Conservation (phyloP, 352 stramenopile species). For the Pythium scleroteichum region DNA sequence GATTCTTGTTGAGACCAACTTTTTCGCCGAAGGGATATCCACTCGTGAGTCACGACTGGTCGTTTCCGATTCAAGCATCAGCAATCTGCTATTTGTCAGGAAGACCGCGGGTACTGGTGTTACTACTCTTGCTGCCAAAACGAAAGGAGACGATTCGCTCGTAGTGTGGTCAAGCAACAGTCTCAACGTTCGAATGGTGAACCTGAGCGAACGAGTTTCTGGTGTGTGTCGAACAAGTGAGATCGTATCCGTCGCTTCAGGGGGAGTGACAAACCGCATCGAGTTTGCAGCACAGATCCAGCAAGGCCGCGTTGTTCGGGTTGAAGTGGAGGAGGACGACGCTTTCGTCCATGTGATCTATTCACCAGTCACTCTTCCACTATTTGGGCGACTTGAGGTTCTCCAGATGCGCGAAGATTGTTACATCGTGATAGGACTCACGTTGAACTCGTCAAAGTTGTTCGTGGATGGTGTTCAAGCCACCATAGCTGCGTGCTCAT, state of each 20-base stretch:
- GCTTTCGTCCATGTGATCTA: neutral
- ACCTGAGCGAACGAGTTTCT: constrained; percentile 14
- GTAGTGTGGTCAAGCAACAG: constrained; percentile 8
- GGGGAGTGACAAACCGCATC: neutral
- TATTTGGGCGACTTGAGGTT: constrained; percentile 45
- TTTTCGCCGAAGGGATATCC: constrained; percentile 21
- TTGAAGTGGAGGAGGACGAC: constrained; percentile 13
- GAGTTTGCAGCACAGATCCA: constrained; percentile 38
- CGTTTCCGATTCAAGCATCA: constrained; percentile 7
- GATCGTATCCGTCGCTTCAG: constrained; percentile 1
- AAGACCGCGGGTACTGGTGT: neutral
- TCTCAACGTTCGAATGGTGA: constrained; percentile 7
- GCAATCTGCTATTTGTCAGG: constrained; percentile 12
- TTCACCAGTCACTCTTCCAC: neutral
- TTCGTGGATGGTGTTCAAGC: constrained; percentile 50
- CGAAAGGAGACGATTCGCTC: constrained; percentile 10
- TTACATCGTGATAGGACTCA: constrained; percentile 43
- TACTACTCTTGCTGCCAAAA: constrained; percentile 13
- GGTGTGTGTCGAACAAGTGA: constrained; percentile 19
- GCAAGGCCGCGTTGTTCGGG: constrained; percentile 30
- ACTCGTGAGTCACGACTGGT: neutral
- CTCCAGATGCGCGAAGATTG: constrained; percentile 7
- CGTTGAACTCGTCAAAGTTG: constrained; percentile 45
- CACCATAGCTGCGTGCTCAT: constrained; percentile 46
- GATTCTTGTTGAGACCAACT: constrained; percentile 51